Evolutionary conservation across 2,329 filamentous ascomycete species (phyloP), one percentile per base, ranked within the genome.

Genomic region (Pseudocercospora cruenta): DNA sequence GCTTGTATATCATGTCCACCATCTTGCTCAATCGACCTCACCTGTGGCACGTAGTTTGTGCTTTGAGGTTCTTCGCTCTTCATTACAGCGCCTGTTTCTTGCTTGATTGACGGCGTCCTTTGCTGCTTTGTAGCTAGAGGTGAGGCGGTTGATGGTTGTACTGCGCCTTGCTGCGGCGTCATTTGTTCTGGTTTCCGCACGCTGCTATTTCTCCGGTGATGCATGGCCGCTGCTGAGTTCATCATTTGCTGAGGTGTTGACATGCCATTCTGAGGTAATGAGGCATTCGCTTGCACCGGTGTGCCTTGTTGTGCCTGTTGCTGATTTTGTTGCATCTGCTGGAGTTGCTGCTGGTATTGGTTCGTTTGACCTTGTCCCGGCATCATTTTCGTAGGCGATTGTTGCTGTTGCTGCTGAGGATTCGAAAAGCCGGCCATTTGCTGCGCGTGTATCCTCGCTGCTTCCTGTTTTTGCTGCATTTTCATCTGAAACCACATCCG

Each of bases 1-100:
- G 89, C 86, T 43, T 87, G 82, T 12, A 94, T 81, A 65, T 91
- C 87, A 65, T 94, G 85, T 0, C 93, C 92, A 8, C 93, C 93
- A 78, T 89, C 73, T 24, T 64, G 66, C 22, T 73, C 72, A 24
- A 75, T 70, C 14, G 70, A 28, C 19, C 69, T 65, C 39, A 69
- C 66, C 36, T 70, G 64, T 5, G 75, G 75, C 12, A 70, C 65
- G 45, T 76, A 77, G 33, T 75, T 74, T 22, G 73, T 72, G 45
- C 75, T 77, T 49, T 76, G 75, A 19, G 71, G 67, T 67, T 76
- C 74, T 47, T 77, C 74, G 59, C 69, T 75, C 67, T 74, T 76
- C 75, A 77, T 76, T 14, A 74, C 68, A 21, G 72, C 65, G 4
- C 66, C 70, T 36, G 26, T 65, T 60, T 76, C 74, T 51, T 72